Percentiles rank a stretch among this genome's conserved stretches.
Conservation (phyloP, 2,329 filamentous ascomycete genomes). For the Torrubiella hemipterigena region DNA sequence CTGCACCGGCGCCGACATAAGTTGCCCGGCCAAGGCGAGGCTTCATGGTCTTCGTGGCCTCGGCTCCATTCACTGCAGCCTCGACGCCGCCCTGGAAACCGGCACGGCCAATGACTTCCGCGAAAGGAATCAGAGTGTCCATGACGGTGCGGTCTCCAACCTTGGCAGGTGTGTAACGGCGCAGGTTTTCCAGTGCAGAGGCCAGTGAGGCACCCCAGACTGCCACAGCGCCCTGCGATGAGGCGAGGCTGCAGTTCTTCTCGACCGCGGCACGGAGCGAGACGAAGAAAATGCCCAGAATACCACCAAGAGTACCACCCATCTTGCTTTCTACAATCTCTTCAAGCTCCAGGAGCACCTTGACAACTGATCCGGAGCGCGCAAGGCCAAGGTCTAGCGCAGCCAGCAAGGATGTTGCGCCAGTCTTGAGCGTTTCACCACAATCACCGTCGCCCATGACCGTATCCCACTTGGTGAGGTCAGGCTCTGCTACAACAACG, state of each 20-base stretch:
- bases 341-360: slow-evolving; percentile 35
- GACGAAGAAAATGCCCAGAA: slow-evolving; percentile 43
- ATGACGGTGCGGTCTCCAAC: slow-evolving; percentile 45
- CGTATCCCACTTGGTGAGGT: slow-evolving; percentile 51
- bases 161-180: slow-evolving; percentile 41
- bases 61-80: slow-evolving; percentile 47
- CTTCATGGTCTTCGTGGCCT: slow-evolving; percentile 52
- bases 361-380: slow-evolving; percentile 29
- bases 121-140: slow-evolving; percentile 44
- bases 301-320: slow-evolving; percentile 40
- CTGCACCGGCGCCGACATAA: slow-evolving; percentile 48
- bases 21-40: slow-evolving; percentile 56
- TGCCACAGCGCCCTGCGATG: slow-evolving; percentile 18
- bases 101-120: slow-evolving; percentile 30
- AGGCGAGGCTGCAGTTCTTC: slow-evolving; percentile 18
- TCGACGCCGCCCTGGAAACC: slow-evolving; percentile 43
- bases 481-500: slow-evolving; percentile 45
- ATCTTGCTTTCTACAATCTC: slow-evolving; percentile 45
- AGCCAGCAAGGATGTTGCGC: slow-evolving; percentile 35
- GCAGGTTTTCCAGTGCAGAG: slow-evolving; percentile 31
- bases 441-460: slow-evolving; percentile 56
- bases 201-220: slow-evolving; percentile 32
- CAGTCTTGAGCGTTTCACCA: slow-evolving; percentile 47
- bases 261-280: slow-evolving; percentile 30
- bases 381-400: slow-evolving; percentile 29